Conservation (phyloP, 176 grass and related monocot genomes). For the Aegilops tauschii region DNA sequence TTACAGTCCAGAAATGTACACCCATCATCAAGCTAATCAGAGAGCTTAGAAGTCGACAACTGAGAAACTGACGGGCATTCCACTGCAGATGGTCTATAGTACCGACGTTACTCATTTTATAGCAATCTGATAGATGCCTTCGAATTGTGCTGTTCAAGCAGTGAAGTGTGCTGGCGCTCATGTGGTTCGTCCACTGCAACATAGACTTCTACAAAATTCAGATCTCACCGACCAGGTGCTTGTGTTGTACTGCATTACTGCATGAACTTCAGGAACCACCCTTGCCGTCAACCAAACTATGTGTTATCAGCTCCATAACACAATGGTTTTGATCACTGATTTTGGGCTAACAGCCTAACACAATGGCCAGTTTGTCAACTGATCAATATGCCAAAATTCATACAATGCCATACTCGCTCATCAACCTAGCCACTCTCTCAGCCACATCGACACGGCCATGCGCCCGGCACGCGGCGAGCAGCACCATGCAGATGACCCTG, state of each 20-base stretch:
- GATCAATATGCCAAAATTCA: background rate
- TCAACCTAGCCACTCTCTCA: constrained; percentile 35
- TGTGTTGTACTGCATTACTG: background rate
- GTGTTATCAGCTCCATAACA: background rate
- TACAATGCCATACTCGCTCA: constrained; percentile 4
- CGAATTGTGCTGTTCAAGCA: background rate
- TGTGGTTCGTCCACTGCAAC: background rate
- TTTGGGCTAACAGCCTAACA: background rate
- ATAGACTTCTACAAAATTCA: constrained; percentile 1
- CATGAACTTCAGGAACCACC: constrained; percentile 6
- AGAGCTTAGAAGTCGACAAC: background rate
- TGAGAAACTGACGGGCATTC: background rate
- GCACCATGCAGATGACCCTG: constrained; percentile 43
- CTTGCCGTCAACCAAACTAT: background rate
- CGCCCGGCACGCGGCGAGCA: constrained; percentile 35
- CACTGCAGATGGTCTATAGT: background rate
- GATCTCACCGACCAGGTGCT: background rate
- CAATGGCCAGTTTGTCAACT: background rate
- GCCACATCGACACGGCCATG: constrained; percentile 60
- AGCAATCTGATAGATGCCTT: background rate
- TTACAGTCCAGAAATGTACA: background rate
- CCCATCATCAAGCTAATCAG: background rate
- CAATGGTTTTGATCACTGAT: background rate
- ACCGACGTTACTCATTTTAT: background rate
- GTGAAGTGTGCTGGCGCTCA: background rate